These are phyloP conservation scores for Zygotorulaspora danielsina DNA, from an alignment of 805 yeast species.

Conservation along the genomic window DNA sequence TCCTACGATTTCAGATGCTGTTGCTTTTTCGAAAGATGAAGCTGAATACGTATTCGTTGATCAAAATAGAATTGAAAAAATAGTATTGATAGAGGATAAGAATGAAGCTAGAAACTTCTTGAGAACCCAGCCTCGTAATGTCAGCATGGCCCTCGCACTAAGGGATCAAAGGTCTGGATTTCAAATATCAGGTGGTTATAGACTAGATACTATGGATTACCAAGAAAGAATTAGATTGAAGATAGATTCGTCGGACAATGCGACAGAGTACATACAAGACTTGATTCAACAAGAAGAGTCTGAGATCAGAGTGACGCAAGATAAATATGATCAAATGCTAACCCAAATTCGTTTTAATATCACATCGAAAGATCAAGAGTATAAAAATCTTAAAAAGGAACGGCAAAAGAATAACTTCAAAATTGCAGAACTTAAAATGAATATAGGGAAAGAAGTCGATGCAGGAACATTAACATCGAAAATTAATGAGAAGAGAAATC, in stretches of 20 bases:
- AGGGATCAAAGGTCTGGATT: conserved; percentile 43
- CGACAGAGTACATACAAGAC: conserved; percentile 20
- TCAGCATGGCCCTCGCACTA: conserved; percentile 42
- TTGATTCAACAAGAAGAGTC: conserved; percentile 19
- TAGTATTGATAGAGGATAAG: conserved; percentile 50
- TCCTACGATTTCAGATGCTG: conserved; percentile 54
- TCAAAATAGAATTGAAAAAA: conserved; percentile 52
- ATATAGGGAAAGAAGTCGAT: conserved; percentile 30
- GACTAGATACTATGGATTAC: conserved; percentile 53
- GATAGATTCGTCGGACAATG: conserved; percentile 22
- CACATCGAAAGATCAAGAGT: conserved; percentile 25
- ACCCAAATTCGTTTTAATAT: conserved; percentile 10
- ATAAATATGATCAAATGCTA: conserved; percentile 12
- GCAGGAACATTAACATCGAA: conserved; percentile 27
- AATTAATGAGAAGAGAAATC: conserved; percentile 23
- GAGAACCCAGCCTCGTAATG: conserved; percentile 38
- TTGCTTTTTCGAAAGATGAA: conserved; percentile 52
- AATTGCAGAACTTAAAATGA: conserved; percentile 24
- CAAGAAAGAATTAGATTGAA: conserved; percentile 24
- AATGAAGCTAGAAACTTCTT: conserved; percentile 47
- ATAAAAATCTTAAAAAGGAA: conserved; percentile 28
- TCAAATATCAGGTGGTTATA: conserved; percentile 44
- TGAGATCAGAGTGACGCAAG: conserved; percentile 30
- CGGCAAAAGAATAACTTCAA: conserved; percentile 29
- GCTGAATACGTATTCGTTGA: conserved; percentile 64